A percentile compares a stretch with the other conserved stretches of the same genome.
Evolutionary conservation across 805 yeast species (phyloP).

Genomic region (Candida fluviatilis): DNA sequence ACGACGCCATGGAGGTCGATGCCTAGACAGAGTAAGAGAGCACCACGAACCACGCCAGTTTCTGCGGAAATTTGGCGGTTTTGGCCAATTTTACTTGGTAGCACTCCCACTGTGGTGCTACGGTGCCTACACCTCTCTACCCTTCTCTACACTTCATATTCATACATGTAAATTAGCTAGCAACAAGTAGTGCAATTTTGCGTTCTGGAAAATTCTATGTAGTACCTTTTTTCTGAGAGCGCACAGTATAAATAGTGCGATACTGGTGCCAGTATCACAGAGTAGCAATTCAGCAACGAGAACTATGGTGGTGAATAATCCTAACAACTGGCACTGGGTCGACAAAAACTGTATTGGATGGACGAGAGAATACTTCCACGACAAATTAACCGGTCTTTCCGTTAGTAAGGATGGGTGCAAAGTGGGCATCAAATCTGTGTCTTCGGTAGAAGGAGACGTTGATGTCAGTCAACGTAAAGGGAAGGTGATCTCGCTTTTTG

Average conservation of each 20-base stretch:
- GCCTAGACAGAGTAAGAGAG: conserved; percentile 25
- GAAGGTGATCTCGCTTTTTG: conserved; percentile 88
- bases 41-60: too few species aligned
- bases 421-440: conserved; percentile 41
- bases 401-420: conserved; percentile 29
- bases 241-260: background rate
- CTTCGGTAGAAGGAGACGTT: conserved; percentile 86
- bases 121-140: too few species aligned
- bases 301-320: conserved; percentile 97
- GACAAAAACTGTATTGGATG: conserved; percentile 94
- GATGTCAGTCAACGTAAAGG: conserved; percentile 98
- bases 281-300: too few species aligned
- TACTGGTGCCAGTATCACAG: too few species aligned
- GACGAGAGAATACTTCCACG: conserved; percentile 74
- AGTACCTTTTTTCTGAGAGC: background rate
- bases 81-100: too few species aligned
- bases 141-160: too few species aligned
- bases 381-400: conserved; percentile 50
- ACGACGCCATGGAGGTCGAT: conserved; percentile 42
- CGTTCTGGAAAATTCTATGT: conserved; percentile 1
- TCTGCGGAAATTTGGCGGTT: too few species aligned
- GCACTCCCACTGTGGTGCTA: too few species aligned
- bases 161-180: background rate
- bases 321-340: conserved; percentile 99
- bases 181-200: background rate